Base-by-base conservation (phyloP, 2,329 filamentous ascomycete genomes). In the Diaporthe australafricana region DNA sequence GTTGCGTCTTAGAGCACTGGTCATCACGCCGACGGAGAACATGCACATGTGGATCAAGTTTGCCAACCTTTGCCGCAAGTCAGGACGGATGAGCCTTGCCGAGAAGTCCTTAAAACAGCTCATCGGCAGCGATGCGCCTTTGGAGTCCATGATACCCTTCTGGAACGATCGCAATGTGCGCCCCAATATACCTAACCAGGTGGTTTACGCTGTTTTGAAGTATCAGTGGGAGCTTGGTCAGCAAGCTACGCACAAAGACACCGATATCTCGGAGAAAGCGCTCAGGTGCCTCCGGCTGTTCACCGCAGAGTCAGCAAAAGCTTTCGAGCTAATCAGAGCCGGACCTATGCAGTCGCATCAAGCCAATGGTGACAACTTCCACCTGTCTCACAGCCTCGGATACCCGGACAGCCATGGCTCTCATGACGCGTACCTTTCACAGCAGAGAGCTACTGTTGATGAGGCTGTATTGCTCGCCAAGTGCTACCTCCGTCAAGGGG, bases 31-130 rank as follows among this genome's bases (percentile, higher is more conserved):
- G 0, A 90, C 90, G 42, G 95, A 99, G 80, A 98, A 98, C 78
- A 94, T 97, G 87, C 94, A 97, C 78, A 99, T 99, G 95, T 98
- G 95, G 91, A 98, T 99, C 86, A 99, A 99, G 81, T 99, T 98
- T 80, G 94, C 96, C 78, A 99, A 98, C 78, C 90, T 99, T 7
- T 99, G 97, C 82, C 93, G 97, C 78, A 99, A 99, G 82, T 98
- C 96, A 55, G 93, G 94, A 71, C 93, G 96, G 38, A 95, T 96
- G 87, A 96, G 96, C 12, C 89, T 99, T 62, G 96, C 96, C 0
- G 96, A 99, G 83, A 97, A 98, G 83, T 97, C 95, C 14, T 85
- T 99, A 68, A 95, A 96, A 80, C 94, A 94, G 73, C 87, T 99
- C n/a, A 92, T 98, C 70, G 93, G 92, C 35, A 90, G 87, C 60